Conservation (phyloP, 345 rosid genomes). For the Syzygium aqueum region DNA sequence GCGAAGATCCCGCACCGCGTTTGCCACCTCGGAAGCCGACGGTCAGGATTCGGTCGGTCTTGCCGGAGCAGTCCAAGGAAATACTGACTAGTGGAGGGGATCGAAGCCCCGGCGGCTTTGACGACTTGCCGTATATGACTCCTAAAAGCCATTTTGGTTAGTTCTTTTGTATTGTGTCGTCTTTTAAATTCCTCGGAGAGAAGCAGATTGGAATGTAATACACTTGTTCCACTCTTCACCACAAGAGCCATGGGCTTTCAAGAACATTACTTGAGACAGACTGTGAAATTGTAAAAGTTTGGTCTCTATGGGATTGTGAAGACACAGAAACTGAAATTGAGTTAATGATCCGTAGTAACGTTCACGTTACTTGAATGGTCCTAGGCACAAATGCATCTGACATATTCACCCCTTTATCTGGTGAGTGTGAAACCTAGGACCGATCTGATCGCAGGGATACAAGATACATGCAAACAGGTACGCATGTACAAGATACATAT, state of each 20-base stretch:
- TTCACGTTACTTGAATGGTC: neutral
- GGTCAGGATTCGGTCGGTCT: slow-evolving; percentile 28
- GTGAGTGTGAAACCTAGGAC: too few relatives aligned
- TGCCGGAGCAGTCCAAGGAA: slow-evolving; percentile 17
- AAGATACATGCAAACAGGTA: too few relatives aligned
- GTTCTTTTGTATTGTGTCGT: neutral
- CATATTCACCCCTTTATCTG: neutral
- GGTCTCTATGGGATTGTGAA: neutral
- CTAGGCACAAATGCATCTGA: neutral
- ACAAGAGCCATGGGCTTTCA: neutral
- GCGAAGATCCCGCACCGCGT: slow-evolving; percentile 51
- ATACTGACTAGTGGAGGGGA: slow-evolving; percentile 16
- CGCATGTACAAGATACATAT: too few relatives aligned
- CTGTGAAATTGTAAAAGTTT: neutral
- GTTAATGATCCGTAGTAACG: neutral
- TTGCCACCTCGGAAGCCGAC: slow-evolving; percentile 52
- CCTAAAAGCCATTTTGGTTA: slow-evolving; percentile 42
- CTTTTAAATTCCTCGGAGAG: neutral
- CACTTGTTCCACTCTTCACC: neutral
- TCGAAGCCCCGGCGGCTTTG: slow-evolving; percentile 25
- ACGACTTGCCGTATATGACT: slow-evolving; percentile 41
- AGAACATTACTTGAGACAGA: neutral
- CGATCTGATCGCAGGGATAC: too few relatives aligned
- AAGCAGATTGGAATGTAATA: neutral
- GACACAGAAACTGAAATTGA: neutral